phyloP scores from a whole-genome alignment of 2,329 filamentous ascomycete species.

The Fusarium domesticum region DNA sequence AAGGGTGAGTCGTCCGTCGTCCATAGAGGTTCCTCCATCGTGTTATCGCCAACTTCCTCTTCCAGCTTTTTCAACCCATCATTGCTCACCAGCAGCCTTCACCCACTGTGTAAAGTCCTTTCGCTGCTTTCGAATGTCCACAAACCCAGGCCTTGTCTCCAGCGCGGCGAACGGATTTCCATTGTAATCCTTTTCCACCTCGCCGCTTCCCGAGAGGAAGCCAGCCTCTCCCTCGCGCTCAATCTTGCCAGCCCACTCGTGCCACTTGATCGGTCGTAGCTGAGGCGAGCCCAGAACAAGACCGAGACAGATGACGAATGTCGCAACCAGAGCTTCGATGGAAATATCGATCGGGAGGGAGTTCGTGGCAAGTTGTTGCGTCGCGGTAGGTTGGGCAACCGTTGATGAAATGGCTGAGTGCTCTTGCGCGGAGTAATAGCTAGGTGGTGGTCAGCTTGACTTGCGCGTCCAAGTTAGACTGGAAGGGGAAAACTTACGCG shows the following conservation, averaged over 20 bases:
- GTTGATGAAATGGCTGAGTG: slow-evolving; percentile 71
- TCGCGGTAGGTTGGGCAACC: slow-evolving; percentile 42
- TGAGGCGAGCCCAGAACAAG: slow-evolving; percentile 75
- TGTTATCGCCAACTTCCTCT: neutral
- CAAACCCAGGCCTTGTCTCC: slow-evolving; percentile 79
- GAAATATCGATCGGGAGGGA: slow-evolving; percentile 80
- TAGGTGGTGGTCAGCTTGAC: slow-evolving; percentile 39
- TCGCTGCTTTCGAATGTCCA: slow-evolving; percentile 80
- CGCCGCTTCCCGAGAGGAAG: slow-evolving; percentile 55
- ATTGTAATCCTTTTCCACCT: slow-evolving; percentile 65
- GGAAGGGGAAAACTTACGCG: slow-evolving; percentile 60
- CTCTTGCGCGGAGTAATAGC: slow-evolving; percentile 95
- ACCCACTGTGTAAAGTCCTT: slow-evolving; percentile 78
- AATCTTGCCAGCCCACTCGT: slow-evolving; percentile 78
- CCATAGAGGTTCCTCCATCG: too few relatives aligned
- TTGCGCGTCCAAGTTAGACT: neutral
- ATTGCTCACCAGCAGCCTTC: slow-evolving; percentile 34
- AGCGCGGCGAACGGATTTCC: slow-evolving; percentile 78
- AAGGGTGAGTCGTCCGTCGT: too few relatives aligned
- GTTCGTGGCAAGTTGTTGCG: slow-evolving; percentile 40
- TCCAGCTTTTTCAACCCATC: slow-evolving; percentile 5
- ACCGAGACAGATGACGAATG: slow-evolving; percentile 76
- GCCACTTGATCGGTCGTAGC: slow-evolving; percentile 81
- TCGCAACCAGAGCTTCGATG: slow-evolving; percentile 78
- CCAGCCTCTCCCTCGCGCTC: slow-evolving; percentile 68